A percentile compares a stretch with the other conserved stretches of the same genome.
Evolutionary conservation across 768 basidiomycete species (phyloP).

Genomic region (Chlorophyllum brunneum): DNA sequence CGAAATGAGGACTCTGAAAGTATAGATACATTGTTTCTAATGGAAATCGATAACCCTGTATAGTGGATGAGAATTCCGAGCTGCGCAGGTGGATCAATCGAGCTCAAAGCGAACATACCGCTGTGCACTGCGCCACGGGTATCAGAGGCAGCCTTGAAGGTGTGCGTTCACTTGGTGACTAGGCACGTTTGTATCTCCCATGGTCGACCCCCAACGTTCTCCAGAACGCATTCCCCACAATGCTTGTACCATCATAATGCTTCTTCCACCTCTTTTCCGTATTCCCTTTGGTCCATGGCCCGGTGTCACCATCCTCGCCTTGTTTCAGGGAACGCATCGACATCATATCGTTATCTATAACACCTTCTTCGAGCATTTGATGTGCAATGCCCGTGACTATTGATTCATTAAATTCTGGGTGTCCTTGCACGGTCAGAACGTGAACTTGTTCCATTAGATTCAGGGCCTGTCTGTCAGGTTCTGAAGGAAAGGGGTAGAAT

Average conservation of each 20-base stretch:
- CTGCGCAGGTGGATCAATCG: no score
- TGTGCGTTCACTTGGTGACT: not conserved
- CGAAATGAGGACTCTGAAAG: no score
- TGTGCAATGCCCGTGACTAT: constrained; percentile 46
- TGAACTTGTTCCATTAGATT: constrained; percentile 43
- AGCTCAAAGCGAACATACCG: no score
- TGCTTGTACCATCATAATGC: constrained; percentile 42
- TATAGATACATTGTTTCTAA: no score
- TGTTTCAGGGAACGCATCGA: not conserved
- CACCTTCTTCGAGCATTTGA: constrained; percentile 39
- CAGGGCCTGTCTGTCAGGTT: not conserved
- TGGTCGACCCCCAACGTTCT: constrained; percentile 33
- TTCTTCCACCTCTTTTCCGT: constrained; percentile 11
- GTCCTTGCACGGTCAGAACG: constrained; percentile 82
- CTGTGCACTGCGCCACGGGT: no score
- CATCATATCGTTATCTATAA: not conserved
- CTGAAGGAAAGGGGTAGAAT: constrained; percentile 23
- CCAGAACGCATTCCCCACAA: constrained; percentile 43
- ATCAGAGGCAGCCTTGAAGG: no score
- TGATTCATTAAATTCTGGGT: constrained; percentile 77
- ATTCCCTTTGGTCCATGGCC: not conserved
- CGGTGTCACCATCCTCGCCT: not conserved
- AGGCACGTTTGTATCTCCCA: not conserved
- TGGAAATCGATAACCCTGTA: no score
- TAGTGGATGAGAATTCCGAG: no score